phyloP scores from a whole-genome alignment of 1,284 basidiomycete genomes.

The Cryptococcus sp. region DNA sequence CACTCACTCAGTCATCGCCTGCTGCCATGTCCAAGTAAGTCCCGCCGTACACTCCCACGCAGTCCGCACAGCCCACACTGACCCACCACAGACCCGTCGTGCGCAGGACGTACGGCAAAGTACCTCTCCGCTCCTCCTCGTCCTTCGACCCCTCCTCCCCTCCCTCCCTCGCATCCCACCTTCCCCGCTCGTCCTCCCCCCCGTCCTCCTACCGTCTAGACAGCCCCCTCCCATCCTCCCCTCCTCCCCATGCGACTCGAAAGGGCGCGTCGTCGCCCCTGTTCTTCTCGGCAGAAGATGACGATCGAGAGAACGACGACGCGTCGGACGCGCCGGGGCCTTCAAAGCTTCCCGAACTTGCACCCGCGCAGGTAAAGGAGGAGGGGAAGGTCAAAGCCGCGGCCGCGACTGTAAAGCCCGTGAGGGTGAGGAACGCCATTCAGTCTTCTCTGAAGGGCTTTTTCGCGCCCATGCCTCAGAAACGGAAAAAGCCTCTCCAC shows the following conservation, averaged over 20 bases:
- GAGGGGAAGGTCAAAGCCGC: not conserved
- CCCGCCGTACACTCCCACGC: too few species aligned
- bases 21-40: constrained; percentile 10
- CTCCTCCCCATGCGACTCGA: not conserved
- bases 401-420: not conserved
- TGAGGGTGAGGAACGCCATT: constrained; percentile 2
- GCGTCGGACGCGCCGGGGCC: not conserved
- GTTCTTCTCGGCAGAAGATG: constrained; percentile 12
- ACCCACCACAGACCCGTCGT: constrained; percentile 23
- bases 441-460: constrained; percentile 37
- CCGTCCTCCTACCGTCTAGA: constrained; percentile 15
- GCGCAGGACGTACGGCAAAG: constrained; percentile 36
- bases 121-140: constrained; percentile 11
- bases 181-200: constrained; percentile 9
- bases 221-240: constrained; percentile 8
- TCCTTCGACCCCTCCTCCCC: constrained; percentile 13
- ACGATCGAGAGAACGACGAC: constrained; percentile 1
- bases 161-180: constrained; percentile 3
- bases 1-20: too few species aligned
- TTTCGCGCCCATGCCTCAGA: constrained; percentile 24
- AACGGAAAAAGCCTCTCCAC: constrained; percentile 13
- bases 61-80: not conserved
- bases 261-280: constrained; percentile 4
- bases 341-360: not conserved
- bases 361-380: not conserved